Evolutionary conservation across 169 alveolate species (phyloP).

Genomic region (Perkinsus marinus): DNA sequence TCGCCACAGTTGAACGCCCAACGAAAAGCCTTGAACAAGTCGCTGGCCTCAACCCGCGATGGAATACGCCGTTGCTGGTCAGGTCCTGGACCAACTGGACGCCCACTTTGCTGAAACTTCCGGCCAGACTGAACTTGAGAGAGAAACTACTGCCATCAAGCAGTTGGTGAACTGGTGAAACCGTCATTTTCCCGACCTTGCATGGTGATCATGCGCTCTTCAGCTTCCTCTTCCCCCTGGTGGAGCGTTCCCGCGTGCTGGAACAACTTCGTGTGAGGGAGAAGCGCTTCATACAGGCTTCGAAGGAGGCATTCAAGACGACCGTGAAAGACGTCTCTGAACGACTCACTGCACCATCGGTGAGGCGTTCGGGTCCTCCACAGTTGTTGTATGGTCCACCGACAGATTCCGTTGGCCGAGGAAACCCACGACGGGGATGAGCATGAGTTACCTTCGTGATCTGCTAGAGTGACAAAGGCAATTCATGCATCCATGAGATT

Average conservation of each 20-base stretch:
- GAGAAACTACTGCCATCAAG: background rate
- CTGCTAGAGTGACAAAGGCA: too few relatives aligned
- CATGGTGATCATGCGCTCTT: background rate
- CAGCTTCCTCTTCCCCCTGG: background rate
- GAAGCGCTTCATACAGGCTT: background rate
- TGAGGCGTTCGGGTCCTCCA: too few relatives aligned
- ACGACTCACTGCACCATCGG: background rate
- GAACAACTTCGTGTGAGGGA: background rate
- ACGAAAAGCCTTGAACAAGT: background rate
- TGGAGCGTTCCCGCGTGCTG: background rate
- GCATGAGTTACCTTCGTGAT: too few relatives aligned
- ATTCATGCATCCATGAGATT: too few relatives aligned
- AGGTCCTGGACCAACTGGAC: background rate
- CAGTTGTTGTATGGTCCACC: too few relatives aligned
- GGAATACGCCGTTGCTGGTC: too few relatives aligned
- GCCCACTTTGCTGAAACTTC: background rate
- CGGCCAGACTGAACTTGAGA: background rate
- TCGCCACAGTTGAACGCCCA: background rate
- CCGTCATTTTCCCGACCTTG: background rate
- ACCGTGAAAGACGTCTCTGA: background rate
- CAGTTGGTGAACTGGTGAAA: background rate
- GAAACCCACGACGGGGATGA: too few relatives aligned
- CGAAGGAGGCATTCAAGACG: background rate
- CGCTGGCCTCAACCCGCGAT: too few relatives aligned
- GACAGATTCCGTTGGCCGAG: too few relatives aligned